These are phyloP conservation scores for Colletotrichum trifolii DNA, from an alignment of 2,329 filamentous ascomycete species.

Conservation along the genomic window DNA sequence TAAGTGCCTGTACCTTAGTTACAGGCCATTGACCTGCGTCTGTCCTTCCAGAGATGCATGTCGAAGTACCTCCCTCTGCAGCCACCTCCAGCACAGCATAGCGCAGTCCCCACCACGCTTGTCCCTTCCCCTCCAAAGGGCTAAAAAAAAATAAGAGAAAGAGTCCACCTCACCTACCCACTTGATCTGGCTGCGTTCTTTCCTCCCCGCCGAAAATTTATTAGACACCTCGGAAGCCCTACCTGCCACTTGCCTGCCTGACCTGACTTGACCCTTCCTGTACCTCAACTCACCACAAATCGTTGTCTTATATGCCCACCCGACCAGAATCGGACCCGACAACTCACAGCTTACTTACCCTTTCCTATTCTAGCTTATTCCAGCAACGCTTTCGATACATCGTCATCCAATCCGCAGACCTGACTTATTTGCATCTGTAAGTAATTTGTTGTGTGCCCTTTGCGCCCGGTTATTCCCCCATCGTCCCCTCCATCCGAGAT, in stretches of 20 bases:
- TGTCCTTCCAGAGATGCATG: constrained; percentile 13
- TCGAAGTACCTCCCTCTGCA: constrained; percentile 21
- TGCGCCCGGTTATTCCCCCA: constrained; percentile 5
- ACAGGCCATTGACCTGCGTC: neutral
- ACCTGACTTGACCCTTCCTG: too few species aligned
- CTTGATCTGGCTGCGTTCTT: constrained; percentile 30
- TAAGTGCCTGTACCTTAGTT: neutral
- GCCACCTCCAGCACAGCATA: constrained; percentile 17
- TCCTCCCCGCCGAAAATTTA: constrained; percentile 34
- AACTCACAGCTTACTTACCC: constrained; percentile 13
- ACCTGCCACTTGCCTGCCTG: constrained; percentile 18
- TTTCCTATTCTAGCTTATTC: constrained; percentile 29
- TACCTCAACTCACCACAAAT: constrained; percentile 6
- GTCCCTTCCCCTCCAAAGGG: constrained; percentile 29
- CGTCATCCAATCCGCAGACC: constrained; percentile 5
- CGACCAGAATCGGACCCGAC: constrained; percentile 31
- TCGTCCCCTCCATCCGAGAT: constrained; percentile 22
- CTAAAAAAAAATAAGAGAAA: neutral
- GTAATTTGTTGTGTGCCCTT: constrained; percentile 25
- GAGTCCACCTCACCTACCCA: constrained; percentile 36
- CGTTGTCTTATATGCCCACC: constrained; percentile 32
- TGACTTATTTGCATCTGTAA: constrained; percentile 20
- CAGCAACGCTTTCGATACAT: constrained; percentile 7
- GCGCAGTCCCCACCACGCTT: constrained; percentile 33
- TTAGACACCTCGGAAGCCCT: constrained; percentile 37